phyloP scores from a whole-genome alignment of 441 rosid species.

The California macrophylla region DNA sequence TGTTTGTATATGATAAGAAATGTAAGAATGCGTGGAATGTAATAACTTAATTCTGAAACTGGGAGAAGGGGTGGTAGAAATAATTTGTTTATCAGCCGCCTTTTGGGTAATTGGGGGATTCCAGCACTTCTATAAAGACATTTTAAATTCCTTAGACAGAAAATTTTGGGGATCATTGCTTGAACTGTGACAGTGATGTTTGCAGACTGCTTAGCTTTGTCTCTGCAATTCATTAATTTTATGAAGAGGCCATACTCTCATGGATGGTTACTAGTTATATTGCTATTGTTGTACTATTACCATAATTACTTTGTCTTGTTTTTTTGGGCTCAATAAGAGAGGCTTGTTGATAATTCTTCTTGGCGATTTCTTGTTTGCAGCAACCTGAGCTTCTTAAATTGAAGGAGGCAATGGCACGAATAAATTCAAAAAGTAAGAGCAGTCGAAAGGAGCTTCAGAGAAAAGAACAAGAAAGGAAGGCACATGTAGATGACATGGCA shows the following conservation, averaged over 20 bases:
- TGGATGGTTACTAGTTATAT: background rate
- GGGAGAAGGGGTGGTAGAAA: background rate
- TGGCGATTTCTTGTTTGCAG: constrained; percentile 29
- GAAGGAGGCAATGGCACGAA: constrained; percentile 78
- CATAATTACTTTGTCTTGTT: background rate
- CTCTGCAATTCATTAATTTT: background rate
- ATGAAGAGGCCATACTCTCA: background rate
- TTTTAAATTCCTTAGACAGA: background rate
- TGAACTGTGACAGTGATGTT: background rate
- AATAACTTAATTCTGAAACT: background rate
- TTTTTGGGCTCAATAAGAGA: background rate
- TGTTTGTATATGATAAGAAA: background rate
- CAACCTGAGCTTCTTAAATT: constrained; percentile 89
- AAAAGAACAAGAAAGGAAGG: constrained; percentile 65
- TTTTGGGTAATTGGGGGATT: background rate
- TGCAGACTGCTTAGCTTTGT: constrained; percentile 5
- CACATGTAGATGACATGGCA: constrained; percentile 54
- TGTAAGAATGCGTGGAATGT: background rate
- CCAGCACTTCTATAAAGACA: background rate
- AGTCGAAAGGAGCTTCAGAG: constrained; percentile 67
- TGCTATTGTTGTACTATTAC: constrained; percentile 1
- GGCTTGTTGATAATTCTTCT: constrained; percentile 16
- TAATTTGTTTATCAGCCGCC: background rate
- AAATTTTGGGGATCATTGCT: background rate
- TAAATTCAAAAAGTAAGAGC: constrained; percentile 76